Conservation (phyloP, 805 yeast species). For the Lipomyces yamanashiensis region DNA sequence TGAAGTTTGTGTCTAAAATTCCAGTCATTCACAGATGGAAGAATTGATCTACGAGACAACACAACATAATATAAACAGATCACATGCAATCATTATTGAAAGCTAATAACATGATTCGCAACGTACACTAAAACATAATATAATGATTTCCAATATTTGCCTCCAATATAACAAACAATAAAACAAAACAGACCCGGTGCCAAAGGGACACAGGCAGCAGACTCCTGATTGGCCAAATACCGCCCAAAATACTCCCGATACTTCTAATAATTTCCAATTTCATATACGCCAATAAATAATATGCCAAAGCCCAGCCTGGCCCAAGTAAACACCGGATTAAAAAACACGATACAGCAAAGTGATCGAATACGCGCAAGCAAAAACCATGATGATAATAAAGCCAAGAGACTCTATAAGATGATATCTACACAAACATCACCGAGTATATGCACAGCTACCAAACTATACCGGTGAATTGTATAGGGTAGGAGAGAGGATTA, state of each 20-base stretch:
- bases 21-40: too few species aligned
- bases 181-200: background rate
- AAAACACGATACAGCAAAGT: background rate
- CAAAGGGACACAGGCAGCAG: background rate
- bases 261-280: background rate
- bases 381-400: background rate
- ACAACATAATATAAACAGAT: background rate
- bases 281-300: background rate
- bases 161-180: background rate
- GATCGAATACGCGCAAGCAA: background rate
- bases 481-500: constrained; percentile 13
- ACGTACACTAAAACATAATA: background rate
- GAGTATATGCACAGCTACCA: constrained; percentile 16
- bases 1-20: too few species aligned
- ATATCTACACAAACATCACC: constrained; percentile 16
- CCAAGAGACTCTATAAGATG: background rate
- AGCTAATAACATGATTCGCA: background rate
- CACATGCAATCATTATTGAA: background rate
- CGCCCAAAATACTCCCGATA: background rate
- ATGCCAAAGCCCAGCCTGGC: constrained; percentile 5
- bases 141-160: background rate
- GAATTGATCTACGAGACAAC: background rate
- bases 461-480: constrained; percentile 22
- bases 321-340: constrained; percentile 8
- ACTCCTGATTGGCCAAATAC: background rate